Evolutionary conservation across 495 filamentous ascomycete genomes (phyloP), one percentile per base, ranked within the genome.

Genomic region (Parathielavia appendiculata): DNA sequence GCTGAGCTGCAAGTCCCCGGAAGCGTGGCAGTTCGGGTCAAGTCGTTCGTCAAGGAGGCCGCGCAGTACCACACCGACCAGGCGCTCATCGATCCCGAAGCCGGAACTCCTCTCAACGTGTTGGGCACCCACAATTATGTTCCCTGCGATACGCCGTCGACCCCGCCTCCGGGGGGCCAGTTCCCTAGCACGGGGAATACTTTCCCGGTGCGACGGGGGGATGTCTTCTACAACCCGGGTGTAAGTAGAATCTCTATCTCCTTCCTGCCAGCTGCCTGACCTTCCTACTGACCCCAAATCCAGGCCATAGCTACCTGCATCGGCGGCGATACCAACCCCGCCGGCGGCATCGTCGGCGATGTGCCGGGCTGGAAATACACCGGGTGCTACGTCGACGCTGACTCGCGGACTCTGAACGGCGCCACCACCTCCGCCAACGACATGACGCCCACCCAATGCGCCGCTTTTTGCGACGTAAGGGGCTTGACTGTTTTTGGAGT

Each of bases 101-200:
- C 41, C 4, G 41, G 41, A 2, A n/a, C 41, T 2, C 16, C 41
- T 44, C 41, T 44, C 41, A 44, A 44, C 10, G 41, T 44, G 2
- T 44, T 44, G 41, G 41, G 41, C 41, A 44, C 41, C 14, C 41
- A 44, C 41, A 44, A 44, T 16, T 44, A 44, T n/a, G 41, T 44
- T 17, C 41, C 41, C 2, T 44, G 41, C 41, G 17, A 44, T n/a
- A 44, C 41, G n/a, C 17, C 17, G 16, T 3, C n/a, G 12, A 44
- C 41, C 10, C 41, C 1, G 8, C 17, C 14, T 20, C 41, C 41
- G n/a, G 41, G 41, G 5, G 41, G 41, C 10, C 41, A 44, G 17
- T 17, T 44, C 41, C 41, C 41, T 16, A 44, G 41, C 17, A 16
- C 19, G 7, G 41, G 41, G 16, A 44, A 44, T 16, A 44, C 17